Percentiles rank a stretch among this genome's conserved stretches.
phyloP scores from a whole-genome alignment of 306 rosid genomes.

The Malus fusca region DNA sequence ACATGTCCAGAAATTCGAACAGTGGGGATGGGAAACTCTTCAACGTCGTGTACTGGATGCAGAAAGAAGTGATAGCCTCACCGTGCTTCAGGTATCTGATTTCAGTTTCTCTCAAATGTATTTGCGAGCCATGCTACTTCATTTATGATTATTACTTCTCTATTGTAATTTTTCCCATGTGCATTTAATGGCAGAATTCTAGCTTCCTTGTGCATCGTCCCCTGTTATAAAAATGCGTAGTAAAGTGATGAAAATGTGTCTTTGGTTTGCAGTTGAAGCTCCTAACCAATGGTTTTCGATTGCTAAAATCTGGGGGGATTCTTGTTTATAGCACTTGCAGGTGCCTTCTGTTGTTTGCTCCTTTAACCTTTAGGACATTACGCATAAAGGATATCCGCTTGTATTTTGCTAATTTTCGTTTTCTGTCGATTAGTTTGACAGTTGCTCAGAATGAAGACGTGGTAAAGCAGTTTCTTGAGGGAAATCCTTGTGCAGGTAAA shows the following conservation, averaged over 20 bases:
- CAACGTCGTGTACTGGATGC: constrained; percentile 77
- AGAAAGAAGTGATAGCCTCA: constrained; percentile 63
- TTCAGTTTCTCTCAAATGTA: neutral
- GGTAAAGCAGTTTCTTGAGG: constrained; percentile 73
- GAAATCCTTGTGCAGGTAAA: constrained; percentile 61
- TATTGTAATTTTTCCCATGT: neutral
- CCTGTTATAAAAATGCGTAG: neutral
- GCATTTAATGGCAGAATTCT: neutral
- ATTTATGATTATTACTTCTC: neutral
- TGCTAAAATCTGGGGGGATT: constrained; percentile 68
- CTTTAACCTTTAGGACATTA: neutral
- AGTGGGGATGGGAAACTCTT: constrained; percentile 91
- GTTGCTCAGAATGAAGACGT: constrained; percentile 83
- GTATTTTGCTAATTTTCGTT: constrained; percentile 7
- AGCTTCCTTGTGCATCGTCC: neutral
- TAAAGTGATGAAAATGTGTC: neutral
- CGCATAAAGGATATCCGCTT: neutral
- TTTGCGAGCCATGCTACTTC: neutral
- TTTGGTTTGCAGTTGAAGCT: constrained; percentile 62
- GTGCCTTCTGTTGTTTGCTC: constrained; percentile 28
- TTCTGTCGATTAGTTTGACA: constrained; percentile 52
- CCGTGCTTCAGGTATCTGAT: constrained; percentile 60
- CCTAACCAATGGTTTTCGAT: constrained; percentile 72
- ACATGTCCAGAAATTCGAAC: constrained; percentile 84
- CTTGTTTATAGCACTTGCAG: constrained; percentile 98